Base-by-base conservation (phyloP, 345 rosid species). In the Pistacia vera region DNA sequence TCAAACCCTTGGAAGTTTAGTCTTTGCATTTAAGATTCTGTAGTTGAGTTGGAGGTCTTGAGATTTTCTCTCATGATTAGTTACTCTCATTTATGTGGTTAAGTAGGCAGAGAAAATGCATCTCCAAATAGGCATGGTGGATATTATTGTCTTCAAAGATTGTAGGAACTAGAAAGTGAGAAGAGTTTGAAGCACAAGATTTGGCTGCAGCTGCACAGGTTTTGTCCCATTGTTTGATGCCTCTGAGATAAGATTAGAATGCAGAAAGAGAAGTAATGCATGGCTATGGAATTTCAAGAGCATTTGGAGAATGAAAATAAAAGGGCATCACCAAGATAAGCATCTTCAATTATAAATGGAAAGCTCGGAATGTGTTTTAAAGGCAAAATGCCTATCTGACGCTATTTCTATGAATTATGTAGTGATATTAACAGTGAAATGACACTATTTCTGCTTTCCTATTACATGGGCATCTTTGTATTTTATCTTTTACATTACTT, bases 271-370 rank as follows among this genome's bases (percentile, higher is more conserved):
- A 76, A 35, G 49, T 54, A 61, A 14, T 41, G 57, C 18, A 65
- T 36, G 64, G 57, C 41, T 18, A 11, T 38, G 75, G 82, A 67
- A 66, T 78, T 79, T 73, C 60, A 38, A 48, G 81, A 54, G 70
- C 59, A 63, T 52, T 51, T 68, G 67, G 58, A 30, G 85, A 77
- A 77, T 70, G 82, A 73, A 41, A 85, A 77, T 67, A 1, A 78
- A 81, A 51, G 71, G 70, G 78, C 66, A 65, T 44, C 80, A 2
- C 70, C 55, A 33, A n/a, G 80, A 75, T 77, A 49, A 81, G 89
- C 86, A 76, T 72, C 78, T 78, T 80, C 84, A 56, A 68, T 58
- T 76, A 74, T 61, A 11, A 57, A 72, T 72, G 69, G 75, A 76
- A 75, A 70, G 36, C 70, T 73, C 63, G 9, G 68, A 63, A 51